Conservation (phyloP, 228 moss, liverwort and hornwort genomes). For the Sphagnum fallax region DNA sequence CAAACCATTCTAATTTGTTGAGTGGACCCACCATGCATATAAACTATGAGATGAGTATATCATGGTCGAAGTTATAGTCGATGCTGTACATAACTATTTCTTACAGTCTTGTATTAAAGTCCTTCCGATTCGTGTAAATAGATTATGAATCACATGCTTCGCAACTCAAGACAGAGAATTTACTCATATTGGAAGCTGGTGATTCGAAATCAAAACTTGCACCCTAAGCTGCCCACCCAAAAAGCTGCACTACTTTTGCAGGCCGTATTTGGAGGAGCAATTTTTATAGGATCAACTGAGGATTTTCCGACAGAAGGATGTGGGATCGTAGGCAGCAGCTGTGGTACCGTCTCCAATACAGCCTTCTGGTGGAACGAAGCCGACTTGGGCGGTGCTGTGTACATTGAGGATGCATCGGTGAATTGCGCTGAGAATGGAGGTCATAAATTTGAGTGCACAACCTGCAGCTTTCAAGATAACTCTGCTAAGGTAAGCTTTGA, state of each 20-base stretch:
- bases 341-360: constrained; percentile 62
- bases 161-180: too few species aligned
- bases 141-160: too few species aligned
- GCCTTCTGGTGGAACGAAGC: constrained; percentile 65
- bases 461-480: constrained; percentile 74
- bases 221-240: too few species aligned
- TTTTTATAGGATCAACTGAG: constrained; percentile 51
- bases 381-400: constrained; percentile 76
- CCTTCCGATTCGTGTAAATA: too few species aligned
- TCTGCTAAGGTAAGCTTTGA: constrained; percentile 38
- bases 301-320: constrained; percentile 35
- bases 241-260: constrained; percentile 9
- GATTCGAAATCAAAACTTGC: too few species aligned
- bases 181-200: too few species aligned
- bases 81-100: too few species aligned
- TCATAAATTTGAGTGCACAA: constrained; percentile 64
- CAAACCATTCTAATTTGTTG: background rate
- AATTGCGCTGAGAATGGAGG: constrained; percentile 40
- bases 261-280: constrained; percentile 71
- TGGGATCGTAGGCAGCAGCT: constrained; percentile 42
- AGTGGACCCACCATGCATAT: background rate
- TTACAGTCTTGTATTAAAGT: too few species aligned
- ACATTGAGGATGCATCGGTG: constrained; percentile 60
- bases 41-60: too few species aligned
- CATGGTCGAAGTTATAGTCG: too few species aligned